Base-by-base conservation (phyloP, 805 yeast species). In the Pichia sporocuriosa region DNA sequence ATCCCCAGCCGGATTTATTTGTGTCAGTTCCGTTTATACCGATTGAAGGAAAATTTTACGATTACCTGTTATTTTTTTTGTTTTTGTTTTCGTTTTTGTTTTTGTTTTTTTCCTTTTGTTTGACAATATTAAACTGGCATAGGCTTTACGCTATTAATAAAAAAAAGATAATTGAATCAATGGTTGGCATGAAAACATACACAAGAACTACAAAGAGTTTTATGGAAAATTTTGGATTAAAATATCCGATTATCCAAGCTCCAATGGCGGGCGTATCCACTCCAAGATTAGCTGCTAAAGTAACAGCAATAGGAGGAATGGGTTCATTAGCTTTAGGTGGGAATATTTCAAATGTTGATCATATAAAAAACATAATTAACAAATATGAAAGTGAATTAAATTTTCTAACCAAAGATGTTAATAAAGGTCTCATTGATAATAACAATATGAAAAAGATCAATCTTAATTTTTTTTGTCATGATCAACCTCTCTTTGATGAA, bases 261-360 rank as follows among this genome's bases (percentile, higher is more conserved):
- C 36, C 36, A 33, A 33, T 33, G 36, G 36, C 36, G 12, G 36
- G 36, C 20, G 7, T 33, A 21, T 33, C 36, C 20, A 33, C 36
- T 10, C 36, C 36, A 6, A 23, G 21, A 13, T 24, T 33, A 23
- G 36, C 36, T 7, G 25, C 36, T 15, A 23, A 17, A 12, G 36
- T 33, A 13, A 33, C 36, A 13, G 20, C 36, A n/a, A 22, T 16
- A 4, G 36, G 36, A 4, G 36, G 36, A 22, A 20, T 33, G 25
- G 36, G 36, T 2, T 33, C 27, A 15, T 33, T 33, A 17, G 20
- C 36, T 3, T 33, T 33, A n/a, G 26, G 36, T 22, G 36, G 35
- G 21, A 23, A 33, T 11, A 33, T 33, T 20, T 10, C 26, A 6
- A 22, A 33, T 13, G 11, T 33, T 9, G 36, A 33, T n/a, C n/a